phyloP scores from a whole-genome alignment of 257 asterid species.

The Mitragyna speciosa region DNA sequence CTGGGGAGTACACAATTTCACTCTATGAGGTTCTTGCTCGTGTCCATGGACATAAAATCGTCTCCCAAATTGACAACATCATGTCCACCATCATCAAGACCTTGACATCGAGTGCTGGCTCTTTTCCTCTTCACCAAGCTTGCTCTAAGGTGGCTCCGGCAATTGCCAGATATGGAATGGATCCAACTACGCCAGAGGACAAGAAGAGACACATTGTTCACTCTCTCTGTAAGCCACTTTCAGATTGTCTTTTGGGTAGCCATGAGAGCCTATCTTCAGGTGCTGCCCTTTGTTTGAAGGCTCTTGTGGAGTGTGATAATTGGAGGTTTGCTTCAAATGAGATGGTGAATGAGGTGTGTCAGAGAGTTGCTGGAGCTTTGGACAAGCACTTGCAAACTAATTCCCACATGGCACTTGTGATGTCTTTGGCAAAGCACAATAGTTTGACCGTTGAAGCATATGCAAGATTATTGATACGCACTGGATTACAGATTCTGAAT shows the following conservation, averaged over 20 bases:
- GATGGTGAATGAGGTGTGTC: conserved; percentile 87
- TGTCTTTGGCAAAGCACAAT: conserved; percentile 78
- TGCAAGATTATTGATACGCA: conserved; percentile 63
- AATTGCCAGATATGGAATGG: conserved; percentile 83
- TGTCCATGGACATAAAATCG: conserved; percentile 78
- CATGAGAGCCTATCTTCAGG: conserved; percentile 84
- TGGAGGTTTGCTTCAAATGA: conserved; percentile 89
- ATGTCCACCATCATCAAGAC: conserved; percentile 78
- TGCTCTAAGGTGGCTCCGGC: conserved; percentile 97
- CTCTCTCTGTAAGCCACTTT: conserved; percentile 77
- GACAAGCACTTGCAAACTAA: conserved; percentile 74
- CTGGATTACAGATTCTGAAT: conserved; percentile 63
- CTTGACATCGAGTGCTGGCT: conserved; percentile 73
- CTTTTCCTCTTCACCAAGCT: conserved; percentile 95
- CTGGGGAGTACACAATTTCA: conserved; percentile 86
- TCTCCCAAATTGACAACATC: conserved; percentile 75
- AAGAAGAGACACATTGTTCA: conserved; percentile 59
- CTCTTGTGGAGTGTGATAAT: conserved; percentile 86
- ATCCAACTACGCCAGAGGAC: conserved; percentile 72
- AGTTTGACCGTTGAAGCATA: conserved; percentile 86
- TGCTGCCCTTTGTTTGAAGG: conserved; percentile 84
- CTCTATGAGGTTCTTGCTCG: conserved; percentile 90
- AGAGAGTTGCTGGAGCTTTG: conserved; percentile 80
- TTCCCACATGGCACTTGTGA: conserved; percentile 79
- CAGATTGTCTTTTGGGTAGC: conserved; percentile 78